phyloP scores from a whole-genome alignment of 257 asterid species.

The Cruciata laevipes region DNA sequence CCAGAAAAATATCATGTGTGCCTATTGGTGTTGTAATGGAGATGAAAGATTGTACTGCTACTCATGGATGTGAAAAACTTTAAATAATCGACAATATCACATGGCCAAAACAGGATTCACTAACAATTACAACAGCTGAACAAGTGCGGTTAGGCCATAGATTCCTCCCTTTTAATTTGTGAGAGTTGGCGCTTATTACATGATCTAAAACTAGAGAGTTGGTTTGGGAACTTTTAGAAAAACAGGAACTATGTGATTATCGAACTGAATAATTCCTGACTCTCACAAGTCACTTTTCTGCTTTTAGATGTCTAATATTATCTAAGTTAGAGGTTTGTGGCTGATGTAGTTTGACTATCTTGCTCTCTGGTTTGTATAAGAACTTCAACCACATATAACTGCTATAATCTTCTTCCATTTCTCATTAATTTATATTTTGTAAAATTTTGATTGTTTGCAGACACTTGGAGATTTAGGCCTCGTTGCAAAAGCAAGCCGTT shows the following conservation, averaged over 20 bases:
- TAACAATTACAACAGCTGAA: neutral
- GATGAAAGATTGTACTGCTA: too few relatives aligned
- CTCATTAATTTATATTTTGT: neutral
- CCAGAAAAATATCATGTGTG: neutral
- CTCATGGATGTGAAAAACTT: neutral
- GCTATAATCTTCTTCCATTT: neutral
- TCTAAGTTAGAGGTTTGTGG: neutral
- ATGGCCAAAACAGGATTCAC: neutral
- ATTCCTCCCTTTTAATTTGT: neutral
- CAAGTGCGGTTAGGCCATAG: too few relatives aligned
- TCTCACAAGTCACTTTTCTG: neutral
- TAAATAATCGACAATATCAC: too few relatives aligned
- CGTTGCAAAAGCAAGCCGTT: slow-evolving; percentile 85
- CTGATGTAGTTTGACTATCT: neutral
- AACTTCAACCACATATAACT: neutral
- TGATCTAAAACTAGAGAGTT: neutral
- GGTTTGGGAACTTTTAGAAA: neutral
- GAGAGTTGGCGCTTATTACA: neutral
- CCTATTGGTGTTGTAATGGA: too few relatives aligned
- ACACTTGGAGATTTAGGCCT: slow-evolving; percentile 93
- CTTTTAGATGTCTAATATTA: neutral
- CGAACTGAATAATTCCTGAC: neutral
- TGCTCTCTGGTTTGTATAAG: neutral
- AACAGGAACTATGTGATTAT: neutral
- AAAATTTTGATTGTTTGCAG: slow-evolving; percentile 28